phyloP scores from a whole-genome alignment of 768 basidiomycete species.

The Boletus huronensis region DNA sequence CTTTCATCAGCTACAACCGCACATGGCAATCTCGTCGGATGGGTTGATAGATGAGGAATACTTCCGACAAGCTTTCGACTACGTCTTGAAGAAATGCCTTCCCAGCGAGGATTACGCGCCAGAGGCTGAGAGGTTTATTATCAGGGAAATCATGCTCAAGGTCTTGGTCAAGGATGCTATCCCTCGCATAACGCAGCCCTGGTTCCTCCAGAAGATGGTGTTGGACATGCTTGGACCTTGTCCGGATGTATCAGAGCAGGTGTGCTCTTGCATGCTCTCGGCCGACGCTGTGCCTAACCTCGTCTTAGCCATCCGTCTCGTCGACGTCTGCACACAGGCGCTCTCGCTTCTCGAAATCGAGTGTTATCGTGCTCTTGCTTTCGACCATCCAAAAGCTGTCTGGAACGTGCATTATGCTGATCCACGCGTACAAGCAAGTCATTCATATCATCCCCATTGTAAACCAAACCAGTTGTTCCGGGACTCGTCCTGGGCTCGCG shows the following conservation, averaged over 20 bases:
- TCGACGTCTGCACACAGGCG: constrained; percentile 25
- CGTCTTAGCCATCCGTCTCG: constrained; percentile 19
- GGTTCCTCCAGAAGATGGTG: constrained; percentile 79
- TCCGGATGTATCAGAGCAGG: constrained; percentile 27
- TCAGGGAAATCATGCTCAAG: constrained; percentile 81
- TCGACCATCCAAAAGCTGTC: constrained; percentile 73
- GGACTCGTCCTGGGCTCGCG: not conserved
- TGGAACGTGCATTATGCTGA: constrained; percentile 61
- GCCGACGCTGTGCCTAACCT: not conserved
- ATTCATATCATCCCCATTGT: constrained; percentile 63
- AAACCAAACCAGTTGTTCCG: constrained; percentile 38
- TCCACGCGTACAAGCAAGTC: constrained; percentile 64
- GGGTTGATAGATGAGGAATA: constrained; percentile 73
- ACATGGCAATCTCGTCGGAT: constrained; percentile 70
- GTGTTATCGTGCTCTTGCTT: constrained; percentile 63
- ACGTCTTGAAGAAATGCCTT: constrained; percentile 67
- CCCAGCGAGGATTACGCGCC: constrained; percentile 77
- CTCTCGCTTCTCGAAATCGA: constrained; percentile 45
- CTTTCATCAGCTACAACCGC: constrained; percentile 81
- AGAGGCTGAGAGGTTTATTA: constrained; percentile 68
- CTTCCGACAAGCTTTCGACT: constrained; percentile 74
- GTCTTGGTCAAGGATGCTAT: constrained; percentile 66
- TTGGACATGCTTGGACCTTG: constrained; percentile 61
- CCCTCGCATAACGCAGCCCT: constrained; percentile 75
- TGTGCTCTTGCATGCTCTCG: not conserved